phyloP scores from a whole-genome alignment of 1,139 yeast species.

The Suhomyces yuchorum region DNA sequence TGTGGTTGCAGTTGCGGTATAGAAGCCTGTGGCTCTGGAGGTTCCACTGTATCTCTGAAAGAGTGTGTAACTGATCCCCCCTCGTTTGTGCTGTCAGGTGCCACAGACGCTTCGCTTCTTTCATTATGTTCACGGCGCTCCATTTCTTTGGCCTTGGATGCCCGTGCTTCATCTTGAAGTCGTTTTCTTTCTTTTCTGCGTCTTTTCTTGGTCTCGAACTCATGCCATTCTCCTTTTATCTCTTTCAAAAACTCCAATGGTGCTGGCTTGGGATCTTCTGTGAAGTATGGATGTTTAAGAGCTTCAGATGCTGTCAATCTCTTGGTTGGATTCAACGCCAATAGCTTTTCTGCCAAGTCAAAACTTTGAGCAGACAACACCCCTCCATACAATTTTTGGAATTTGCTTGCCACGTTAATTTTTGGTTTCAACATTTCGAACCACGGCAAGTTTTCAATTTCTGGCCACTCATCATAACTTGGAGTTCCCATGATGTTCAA shows the following conservation, averaged over 20 bases:
- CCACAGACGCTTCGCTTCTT: background rate
- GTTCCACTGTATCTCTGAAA: background rate
- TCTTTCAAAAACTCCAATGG: conserved; percentile 52
- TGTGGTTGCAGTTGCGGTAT: background rate
- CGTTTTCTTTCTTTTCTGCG: conserved; percentile 61
- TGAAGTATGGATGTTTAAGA: conserved; percentile 66
- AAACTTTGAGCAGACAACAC: conserved; percentile 58
- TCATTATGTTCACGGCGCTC: conserved; percentile 4
- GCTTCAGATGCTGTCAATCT: conserved; percentile 68
- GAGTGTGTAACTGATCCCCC: background rate
- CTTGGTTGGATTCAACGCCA: conserved; percentile 66
- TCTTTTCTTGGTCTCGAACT: conserved; percentile 88
- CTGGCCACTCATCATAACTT: conserved; percentile 73
- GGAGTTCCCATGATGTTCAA: conserved; percentile 91
- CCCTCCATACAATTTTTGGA: conserved; percentile 48
- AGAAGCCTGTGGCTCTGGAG: background rate
- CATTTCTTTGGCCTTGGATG: conserved; percentile 8
- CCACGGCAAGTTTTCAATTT: conserved; percentile 81
- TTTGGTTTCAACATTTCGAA: conserved; percentile 78
- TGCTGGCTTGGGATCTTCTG: conserved; percentile 60
- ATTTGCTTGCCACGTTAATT: conserved; percentile 46
- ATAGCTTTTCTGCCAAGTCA: conserved; percentile 63
- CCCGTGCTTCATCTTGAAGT: conserved; percentile 35
- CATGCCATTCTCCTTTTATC: conserved; percentile 90
- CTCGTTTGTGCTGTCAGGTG: background rate